Base-by-base conservation (phyloP, 2,329 filamentous ascomycete genomes). In the Triangularia verruculosa region DNA sequence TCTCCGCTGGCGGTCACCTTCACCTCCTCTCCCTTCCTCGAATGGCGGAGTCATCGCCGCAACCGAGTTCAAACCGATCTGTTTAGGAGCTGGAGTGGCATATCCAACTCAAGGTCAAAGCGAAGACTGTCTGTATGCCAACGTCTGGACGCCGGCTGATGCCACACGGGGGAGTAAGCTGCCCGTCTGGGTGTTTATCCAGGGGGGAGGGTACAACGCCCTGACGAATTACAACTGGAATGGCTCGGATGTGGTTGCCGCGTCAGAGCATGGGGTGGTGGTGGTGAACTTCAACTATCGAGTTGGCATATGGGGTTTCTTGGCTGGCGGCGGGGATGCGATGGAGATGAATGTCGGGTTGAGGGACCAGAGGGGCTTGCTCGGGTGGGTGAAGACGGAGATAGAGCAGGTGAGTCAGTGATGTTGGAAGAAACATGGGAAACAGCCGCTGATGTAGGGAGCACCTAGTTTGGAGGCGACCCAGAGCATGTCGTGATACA, bases 271-370 rank as follows among this genome's bases (percentile, higher is more conserved):
- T 25, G 78, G 77, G 65, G 76, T 88, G 56, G 75, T 88, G 13
- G 79, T 84, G 61, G 84, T 88, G 57, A 83, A 83, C 69, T 86
- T 88, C 72, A 86, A 87, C 73, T 88, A 88, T 70, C 81, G 87
- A 6, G 83, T 90, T 6, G 86, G 86, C 0, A 75, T 84, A 0
- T 83, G 83, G 68, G 88, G 87, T 0, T 90, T 89, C 68, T 78
- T 90, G 1, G 82, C 85, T 0, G 78, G 89, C 9, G 79, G 80
- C 39, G 71, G 76, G 4, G 76, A 85, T n/a, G n/a, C n/a, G 66
- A 87, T 87, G 0, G 79, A 82, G 57, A 77, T 89, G 8, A 90
- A 91, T 70, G 84, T 77, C 1, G 88, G 88, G 0, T 73, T 90
- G 7, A 77, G 89, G 2, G 88, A 91, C 68, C 86, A 90, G 74